These are phyloP conservation scores for Theileria equi DNA, from an alignment of 169 alveolate species.

Conservation along the genomic window DNA sequence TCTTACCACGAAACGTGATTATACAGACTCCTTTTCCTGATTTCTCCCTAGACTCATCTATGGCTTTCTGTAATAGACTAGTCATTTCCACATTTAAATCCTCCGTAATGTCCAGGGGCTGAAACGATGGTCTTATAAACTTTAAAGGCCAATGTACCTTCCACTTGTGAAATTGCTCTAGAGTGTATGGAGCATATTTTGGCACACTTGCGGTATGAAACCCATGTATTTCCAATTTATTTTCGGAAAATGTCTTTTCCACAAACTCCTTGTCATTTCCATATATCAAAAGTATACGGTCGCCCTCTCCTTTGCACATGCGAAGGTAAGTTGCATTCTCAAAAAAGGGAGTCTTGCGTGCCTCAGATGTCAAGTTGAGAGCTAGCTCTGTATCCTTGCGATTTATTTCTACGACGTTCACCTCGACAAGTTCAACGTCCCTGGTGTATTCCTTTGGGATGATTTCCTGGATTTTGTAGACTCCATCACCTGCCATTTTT, in stretches of 20 bases:
- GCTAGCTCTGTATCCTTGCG: constrained; percentile 27
- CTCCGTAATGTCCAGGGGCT: constrained; percentile 61
- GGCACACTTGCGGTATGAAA: constrained; percentile 63
- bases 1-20: constrained; percentile 66
- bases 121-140: constrained; percentile 71
- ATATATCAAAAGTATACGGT: constrained; percentile 40
- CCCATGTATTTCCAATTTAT: constrained; percentile 21
- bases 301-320: constrained; percentile 46
- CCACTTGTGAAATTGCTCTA: constrained; percentile 69
- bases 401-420: constrained; percentile 55
- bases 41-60: constrained; percentile 21
- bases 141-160: constrained; percentile 78
- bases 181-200: constrained; percentile 71
- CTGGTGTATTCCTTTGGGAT: constrained; percentile 41
- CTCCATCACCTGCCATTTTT: too few species aligned
- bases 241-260: constrained; percentile 7
- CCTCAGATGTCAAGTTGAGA: constrained; percentile 33
- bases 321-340: constrained; percentile 33
- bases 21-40: constrained; percentile 70
- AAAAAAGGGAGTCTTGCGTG: constrained; percentile 27
- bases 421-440: constrained; percentile 43
- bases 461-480: constrained; percentile 28
- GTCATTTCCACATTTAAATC: constrained; percentile 19
- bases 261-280: constrained; percentile 23
- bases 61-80: not conserved